These are phyloP conservation scores for Gossypium thurberi DNA, from an alignment of 345 rosid genomes.

Conservation along the genomic window DNA sequence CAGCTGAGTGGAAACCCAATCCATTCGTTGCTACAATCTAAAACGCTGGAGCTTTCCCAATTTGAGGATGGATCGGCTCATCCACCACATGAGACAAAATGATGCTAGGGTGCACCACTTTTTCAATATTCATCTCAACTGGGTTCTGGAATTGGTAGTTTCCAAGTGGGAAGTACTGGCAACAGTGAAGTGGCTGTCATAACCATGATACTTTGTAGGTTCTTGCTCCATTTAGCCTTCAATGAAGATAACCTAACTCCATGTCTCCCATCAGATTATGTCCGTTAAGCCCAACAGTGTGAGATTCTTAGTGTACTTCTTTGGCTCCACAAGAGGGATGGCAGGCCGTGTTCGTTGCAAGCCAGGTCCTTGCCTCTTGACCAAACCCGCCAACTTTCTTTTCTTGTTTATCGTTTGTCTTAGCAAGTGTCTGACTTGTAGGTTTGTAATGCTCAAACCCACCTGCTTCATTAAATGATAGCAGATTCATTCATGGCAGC, in stretches of 20 bases:
- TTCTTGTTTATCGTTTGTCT: background rate
- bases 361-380: too few relatives aligned
- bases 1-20: conserved; percentile 48
- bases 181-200: conserved; percentile 18
- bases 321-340: too few relatives aligned
- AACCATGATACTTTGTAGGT: conserved; percentile 18
- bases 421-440: background rate
- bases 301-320: too few relatives aligned
- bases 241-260: conserved; percentile 50
- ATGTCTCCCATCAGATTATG: conserved; percentile 15
- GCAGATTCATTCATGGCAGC: background rate
- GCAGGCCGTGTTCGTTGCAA: too few relatives aligned
- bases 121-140: conserved; percentile 40
- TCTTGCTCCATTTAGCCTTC: conserved; percentile 52
- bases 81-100: conserved; percentile 34
- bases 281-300: too few relatives aligned
- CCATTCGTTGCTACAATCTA: conserved; percentile 46
- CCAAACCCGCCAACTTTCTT: too few relatives aligned
- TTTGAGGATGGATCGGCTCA: conserved; percentile 15
- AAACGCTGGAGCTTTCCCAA: conserved; percentile 11
- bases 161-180: conserved; percentile 54
- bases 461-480: background rate
- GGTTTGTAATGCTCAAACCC: too few relatives aligned
- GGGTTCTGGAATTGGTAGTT: conserved; percentile 33
- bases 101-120: conserved; percentile 60